These are phyloP conservation scores for Clitoria ternatea DNA, from an alignment of 306 rosid species.

Conservation along the genomic window DNA sequence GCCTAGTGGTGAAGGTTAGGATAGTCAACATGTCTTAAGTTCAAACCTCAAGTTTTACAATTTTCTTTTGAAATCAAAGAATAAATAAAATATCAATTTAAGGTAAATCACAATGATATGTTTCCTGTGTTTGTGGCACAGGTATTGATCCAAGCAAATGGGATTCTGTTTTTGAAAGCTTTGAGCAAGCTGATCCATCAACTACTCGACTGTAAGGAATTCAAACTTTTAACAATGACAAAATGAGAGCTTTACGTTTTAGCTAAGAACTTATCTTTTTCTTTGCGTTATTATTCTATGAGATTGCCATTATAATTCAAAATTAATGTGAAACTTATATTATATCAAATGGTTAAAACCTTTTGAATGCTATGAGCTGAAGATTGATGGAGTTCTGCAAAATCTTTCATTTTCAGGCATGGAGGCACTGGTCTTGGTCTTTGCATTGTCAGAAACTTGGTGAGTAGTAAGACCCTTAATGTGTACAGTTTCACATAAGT, in stretches of 20 bases:
- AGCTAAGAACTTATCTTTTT: neutral
- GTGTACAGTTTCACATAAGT: slow-evolving; percentile 13
- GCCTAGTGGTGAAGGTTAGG: no score
- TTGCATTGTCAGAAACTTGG: slow-evolving; percentile 94
- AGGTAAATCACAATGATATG: neutral
- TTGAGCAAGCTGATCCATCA: slow-evolving; percentile 99
- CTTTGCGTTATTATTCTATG: neutral
- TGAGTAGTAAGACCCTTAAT: slow-evolving; percentile 48
- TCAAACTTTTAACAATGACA: neutral
- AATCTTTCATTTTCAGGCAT: slow-evolving; percentile 62
- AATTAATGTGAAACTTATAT: neutral
- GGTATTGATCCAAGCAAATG: slow-evolving; percentile 96
- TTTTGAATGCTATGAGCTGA: slow-evolving; percentile 7
- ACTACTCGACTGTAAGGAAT: slow-evolving; percentile 86
- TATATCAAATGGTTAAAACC: slow-evolving; percentile 7
- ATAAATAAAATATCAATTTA: no score
- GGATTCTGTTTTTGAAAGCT: slow-evolving; percentile 98
- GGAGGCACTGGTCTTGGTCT: slow-evolving; percentile 99
- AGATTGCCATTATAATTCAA: slow-evolving; percentile 4
- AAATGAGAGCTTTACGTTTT: neutral
- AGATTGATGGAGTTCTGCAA: slow-evolving; percentile 3
- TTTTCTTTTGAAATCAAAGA: no score
- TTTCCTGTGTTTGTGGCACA: slow-evolving; percentile 17
- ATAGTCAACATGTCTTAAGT: no score
- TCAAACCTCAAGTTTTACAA: no score